Conservation (phyloP, 2,329 filamentous ascomycete species). For the Zymoseptoria pseudotritici region DNA sequence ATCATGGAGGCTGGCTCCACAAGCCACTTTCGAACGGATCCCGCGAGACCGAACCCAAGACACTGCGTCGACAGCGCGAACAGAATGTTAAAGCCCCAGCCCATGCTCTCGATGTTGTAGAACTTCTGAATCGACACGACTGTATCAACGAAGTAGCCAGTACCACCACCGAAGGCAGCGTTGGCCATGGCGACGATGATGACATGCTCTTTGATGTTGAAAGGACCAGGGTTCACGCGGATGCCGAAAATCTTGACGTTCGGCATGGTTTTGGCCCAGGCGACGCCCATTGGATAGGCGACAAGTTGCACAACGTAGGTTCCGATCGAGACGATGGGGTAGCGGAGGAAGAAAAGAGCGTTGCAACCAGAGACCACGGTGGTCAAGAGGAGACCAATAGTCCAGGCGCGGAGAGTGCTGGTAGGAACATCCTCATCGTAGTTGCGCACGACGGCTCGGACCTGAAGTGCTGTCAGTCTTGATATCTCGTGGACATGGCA, state of each 20-base stretch:
- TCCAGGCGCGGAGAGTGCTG: constrained; percentile 59
- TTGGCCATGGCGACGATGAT: constrained; percentile 35
- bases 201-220: constrained; percentile 32
- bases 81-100: constrained; percentile 72
- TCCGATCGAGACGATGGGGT: constrained; percentile 81
- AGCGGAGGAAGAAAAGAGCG: constrained; percentile 81
- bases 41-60: constrained; percentile 77
- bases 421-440: constrained; percentile 57
- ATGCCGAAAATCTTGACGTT: constrained; percentile 55
- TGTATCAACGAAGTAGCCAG: constrained; percentile 22
- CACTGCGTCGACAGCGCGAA: constrained; percentile 82
- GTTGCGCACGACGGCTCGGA: constrained; percentile 56
- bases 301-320: constrained; percentile 79
- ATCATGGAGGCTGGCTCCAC: constrained; percentile 85
- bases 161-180: constrained; percentile 40
- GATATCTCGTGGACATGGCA: background rate
- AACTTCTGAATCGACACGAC: constrained; percentile 48
- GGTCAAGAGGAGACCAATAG: constrained; percentile 53
- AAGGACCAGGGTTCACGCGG: constrained; percentile 44
- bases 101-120: constrained; percentile 62
- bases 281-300: constrained; percentile 71
- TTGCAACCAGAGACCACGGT: constrained; percentile 58
- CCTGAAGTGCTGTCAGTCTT: constrained; percentile 6
- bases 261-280: constrained; percentile 48
- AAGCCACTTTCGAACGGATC: constrained; percentile 69